Evolutionary conservation across 1,284 basidiomycete species (phyloP), one percentile per base, ranked within the genome.

Genomic region (Anthracocystis panici-leucophaei): DNA sequence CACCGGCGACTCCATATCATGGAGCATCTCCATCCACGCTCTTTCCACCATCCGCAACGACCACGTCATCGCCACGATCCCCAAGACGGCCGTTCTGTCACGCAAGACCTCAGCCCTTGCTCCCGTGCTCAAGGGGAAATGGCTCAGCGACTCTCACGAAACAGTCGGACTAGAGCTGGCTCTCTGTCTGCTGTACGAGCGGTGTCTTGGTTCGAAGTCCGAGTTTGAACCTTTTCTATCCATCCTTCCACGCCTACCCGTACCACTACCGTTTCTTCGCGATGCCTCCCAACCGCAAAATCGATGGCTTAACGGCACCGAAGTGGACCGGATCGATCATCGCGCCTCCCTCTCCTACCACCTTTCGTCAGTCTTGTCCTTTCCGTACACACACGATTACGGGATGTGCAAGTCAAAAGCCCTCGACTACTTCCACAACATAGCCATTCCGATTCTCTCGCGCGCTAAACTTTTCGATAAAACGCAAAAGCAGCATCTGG

Each of bases 141-240:
- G 41, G 33, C 52, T 65, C 14, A 65, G 62, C 56, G 58, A 75
- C 4, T 65, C 67, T 0, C 66, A 59, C 33, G 55, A 65, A 35
- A 69, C 65, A 1, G 62, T 73, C 38, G 67, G 65, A 0, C 55
- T 80, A 12, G 71, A 77, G 40, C 72, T 82, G 3, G 73, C 79
- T 0, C 66, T 82, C 38, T 77, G 77, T 46, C 57, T 82, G 7
- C 56, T 79, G 11, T 80, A 79, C 50, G 81, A 82, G 49, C 68
- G 61, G 10, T 46, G 59, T 21, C 53, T 78, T 1, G 76, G 72
- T 0, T n/a, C 44, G 10, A 6, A 18, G 18, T 81, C 79, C 1
- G 23, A 31, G 1, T 82, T 80, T 41, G 40, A 54, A 18, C 67
- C 67, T 1, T 82, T 79, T 20, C 14, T 82, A 10, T 44, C 54